A percentile compares a stretch with the other conserved stretches of the same genome.
Conservation (phyloP, 495 filamentous ascomycete species). For the Penicillium silybi region DNA sequence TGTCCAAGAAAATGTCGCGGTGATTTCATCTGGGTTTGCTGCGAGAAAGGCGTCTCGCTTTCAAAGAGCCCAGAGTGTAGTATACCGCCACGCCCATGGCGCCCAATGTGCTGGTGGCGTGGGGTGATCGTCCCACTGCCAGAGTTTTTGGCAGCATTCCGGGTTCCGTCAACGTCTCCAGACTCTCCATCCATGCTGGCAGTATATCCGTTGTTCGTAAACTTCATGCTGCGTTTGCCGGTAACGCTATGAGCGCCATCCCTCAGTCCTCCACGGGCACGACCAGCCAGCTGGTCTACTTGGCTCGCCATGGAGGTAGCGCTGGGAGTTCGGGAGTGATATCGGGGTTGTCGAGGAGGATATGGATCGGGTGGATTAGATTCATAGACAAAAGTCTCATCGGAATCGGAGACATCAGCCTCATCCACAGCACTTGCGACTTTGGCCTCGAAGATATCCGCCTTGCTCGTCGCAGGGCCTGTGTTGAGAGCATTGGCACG, state of each 20-base stretch:
- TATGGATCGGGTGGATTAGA: constrained; percentile 88
- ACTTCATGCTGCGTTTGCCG: constrained; percentile 96
- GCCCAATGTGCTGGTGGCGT: constrained; percentile 72
- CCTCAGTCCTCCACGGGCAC: constrained; percentile 59
- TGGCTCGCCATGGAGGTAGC: constrained; percentile 86
- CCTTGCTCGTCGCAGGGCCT: constrained; percentile 80
- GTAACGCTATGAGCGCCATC: constrained; percentile 62
- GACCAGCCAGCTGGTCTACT: constrained; percentile 62
- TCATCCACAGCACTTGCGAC: constrained; percentile 91
- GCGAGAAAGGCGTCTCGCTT: constrained; percentile 65
- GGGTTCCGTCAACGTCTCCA: constrained; percentile 61
- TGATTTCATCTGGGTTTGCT: constrained; percentile 50
- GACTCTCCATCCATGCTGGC: constrained; percentile 55
- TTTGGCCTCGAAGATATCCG: constrained; percentile 96
- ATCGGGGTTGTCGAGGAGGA: constrained; percentile 68
- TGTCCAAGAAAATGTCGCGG: constrained; percentile 53
- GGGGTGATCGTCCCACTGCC: constrained; percentile 63
- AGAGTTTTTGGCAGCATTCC: constrained; percentile 49
- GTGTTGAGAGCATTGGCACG: constrained; percentile 56
- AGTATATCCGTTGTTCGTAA: constrained; percentile 76
- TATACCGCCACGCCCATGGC: constrained; percentile 63
- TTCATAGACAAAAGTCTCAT: constrained; percentile 98
- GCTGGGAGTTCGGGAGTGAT: constrained; percentile 93
- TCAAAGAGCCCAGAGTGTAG: constrained; percentile 68
- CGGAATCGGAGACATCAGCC: constrained; percentile 91